phyloP scores from a whole-genome alignment of 2,329 filamentous ascomycete genomes.

The Parasarocladium wereldwijsianum region DNA sequence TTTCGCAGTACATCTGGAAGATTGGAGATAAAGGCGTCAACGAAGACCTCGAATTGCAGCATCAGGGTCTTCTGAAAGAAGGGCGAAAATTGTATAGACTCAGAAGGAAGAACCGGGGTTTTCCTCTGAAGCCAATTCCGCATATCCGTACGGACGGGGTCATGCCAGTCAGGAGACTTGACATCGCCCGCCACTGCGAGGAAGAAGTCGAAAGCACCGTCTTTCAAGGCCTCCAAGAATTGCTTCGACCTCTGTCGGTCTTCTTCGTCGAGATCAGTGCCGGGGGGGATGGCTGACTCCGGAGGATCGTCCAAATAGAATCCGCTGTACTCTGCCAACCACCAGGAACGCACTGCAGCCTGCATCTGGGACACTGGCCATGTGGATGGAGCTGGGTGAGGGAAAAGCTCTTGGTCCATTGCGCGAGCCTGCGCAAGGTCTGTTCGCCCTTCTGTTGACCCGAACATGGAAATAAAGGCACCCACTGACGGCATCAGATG shows the following conservation, averaged over 20 bases:
- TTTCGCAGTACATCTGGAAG: slow-evolving; percentile 83
- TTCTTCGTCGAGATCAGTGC: slow-evolving; percentile 54
- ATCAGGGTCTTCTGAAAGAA: slow-evolving; percentile 62
- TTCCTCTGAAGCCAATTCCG: slow-evolving; percentile 74
- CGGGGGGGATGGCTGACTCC: slow-evolving; percentile 37
- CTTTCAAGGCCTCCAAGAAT: slow-evolving; percentile 65
- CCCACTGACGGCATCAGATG: slow-evolving; percentile 75
- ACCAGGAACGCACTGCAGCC: slow-evolving; percentile 67
- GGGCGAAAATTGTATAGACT: slow-evolving; percentile 52
- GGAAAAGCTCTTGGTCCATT: slow-evolving; percentile 54
- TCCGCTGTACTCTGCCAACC: slow-evolving; percentile 86
- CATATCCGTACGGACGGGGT: slow-evolving; percentile 71
- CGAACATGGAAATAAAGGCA: slow-evolving; percentile 62
- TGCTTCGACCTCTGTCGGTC: slow-evolving; percentile 55
- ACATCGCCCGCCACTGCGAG: slow-evolving; percentile 73
- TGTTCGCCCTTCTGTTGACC: slow-evolving; percentile 57
- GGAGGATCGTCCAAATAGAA: slow-evolving; percentile 67
- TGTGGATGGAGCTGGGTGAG: slow-evolving; percentile 47
- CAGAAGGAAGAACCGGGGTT: slow-evolving; percentile 51
- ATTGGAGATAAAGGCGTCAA: slow-evolving; percentile 88
- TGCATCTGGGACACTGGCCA: slow-evolving; percentile 67
- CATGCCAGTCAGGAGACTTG: slow-evolving; percentile 70
- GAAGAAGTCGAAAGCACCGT: slow-evolving; percentile 86
- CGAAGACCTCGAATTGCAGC: slow-evolving; percentile 71
- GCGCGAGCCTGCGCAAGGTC: slow-evolving; percentile 54